Evolutionary conservation across 1,284 basidiomycete genomes (phyloP), one percentile per base, ranked within the genome.

Genomic region (Ceratobasidium sp.): DNA sequence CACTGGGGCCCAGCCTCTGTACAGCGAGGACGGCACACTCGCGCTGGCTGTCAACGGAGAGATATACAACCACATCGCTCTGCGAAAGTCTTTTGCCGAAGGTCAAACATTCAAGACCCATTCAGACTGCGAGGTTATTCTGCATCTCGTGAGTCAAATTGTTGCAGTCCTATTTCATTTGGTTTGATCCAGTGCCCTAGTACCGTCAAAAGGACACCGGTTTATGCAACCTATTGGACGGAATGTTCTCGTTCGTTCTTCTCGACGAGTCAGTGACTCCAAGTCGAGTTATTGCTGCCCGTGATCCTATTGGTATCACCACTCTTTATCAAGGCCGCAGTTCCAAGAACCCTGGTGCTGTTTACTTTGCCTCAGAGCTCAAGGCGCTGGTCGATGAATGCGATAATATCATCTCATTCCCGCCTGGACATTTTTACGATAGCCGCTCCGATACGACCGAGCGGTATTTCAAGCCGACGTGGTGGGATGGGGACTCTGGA

Each of bases 211-310:
- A 93, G 79, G 94, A 85, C 79, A 92, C 88, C 77, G 87, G 86
- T 1, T 82, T 96, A 30, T 93, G 92, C 82, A 82, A 83, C 79
- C 85, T 89, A 80, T 91, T 99, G 74, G 97, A 99, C 80, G 97
- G 97, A 77, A 98, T 99, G 95, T 99, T 99, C 84, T 96, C 96
- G 12, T 99, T 99, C 79, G 92, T 98, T 76, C 88, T 99, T 52
- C 85, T 99, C 73, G 97, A 99, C 83, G 94, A 96, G 79, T 92
- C 93, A 12, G 91, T 93, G 73, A 85, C 91, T 0, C 97, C 97
- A 6, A 87, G 94, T 46, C 89, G 96, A 73, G 85, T 98, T 74
- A 94, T 99, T 78, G 97, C 97, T 71, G 96, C 96, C 26, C 91
- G 97, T 70, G 97, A 99, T 81, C 96, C 97, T 30, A 93, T 99